These are phyloP conservation scores for Cylindrotheca fusiformis DNA, from an alignment of 108 stramenopile genomes.

Conservation along the genomic window DNA sequence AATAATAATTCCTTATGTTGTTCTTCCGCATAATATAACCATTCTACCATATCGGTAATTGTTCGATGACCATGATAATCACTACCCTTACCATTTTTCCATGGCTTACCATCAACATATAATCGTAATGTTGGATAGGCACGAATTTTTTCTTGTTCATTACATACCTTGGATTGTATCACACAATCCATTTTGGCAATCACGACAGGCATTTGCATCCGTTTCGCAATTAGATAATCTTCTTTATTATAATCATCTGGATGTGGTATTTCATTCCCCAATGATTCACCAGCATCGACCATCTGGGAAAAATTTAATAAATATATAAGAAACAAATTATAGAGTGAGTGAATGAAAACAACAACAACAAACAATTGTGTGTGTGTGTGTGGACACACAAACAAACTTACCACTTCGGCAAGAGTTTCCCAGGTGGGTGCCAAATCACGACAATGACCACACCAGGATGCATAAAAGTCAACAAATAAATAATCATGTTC, in stretches of 20 bases:
- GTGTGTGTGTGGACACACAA: no score
- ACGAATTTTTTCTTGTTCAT: conserved; percentile 51
- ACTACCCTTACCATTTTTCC: conserved; percentile 13
- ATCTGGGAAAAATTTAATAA: no score
- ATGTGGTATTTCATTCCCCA: conserved; percentile 27
- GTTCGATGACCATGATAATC: conserved; percentile 89
- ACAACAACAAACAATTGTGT: no score
- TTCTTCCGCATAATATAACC: conserved; percentile 47
- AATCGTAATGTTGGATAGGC: conserved; percentile 91
- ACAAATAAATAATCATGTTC: conserved; percentile 54
- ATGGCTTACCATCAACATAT: conserved; percentile 70
- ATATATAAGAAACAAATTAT: neutral
- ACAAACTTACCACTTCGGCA: conserved; percentile 50
- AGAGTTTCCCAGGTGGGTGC: conserved; percentile 87
- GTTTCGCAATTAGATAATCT: conserved; percentile 52
- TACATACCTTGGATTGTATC: conserved; percentile 73
- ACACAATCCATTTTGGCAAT: conserved; percentile 91
- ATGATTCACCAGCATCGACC: conserved; percentile 50
- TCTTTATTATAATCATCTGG: conserved; percentile 46
- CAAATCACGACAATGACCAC: conserved; percentile 78
- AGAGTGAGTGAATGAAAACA: no score
- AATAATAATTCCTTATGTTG: conserved; percentile 34
- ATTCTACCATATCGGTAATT: conserved; percentile 67
- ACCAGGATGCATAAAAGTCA: conserved; percentile 73
- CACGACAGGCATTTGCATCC: conserved; percentile 65